Evolutionary conservation across 257 asterid species (phyloP).

Genomic region (Salvia miltiorrhiza): DNA sequence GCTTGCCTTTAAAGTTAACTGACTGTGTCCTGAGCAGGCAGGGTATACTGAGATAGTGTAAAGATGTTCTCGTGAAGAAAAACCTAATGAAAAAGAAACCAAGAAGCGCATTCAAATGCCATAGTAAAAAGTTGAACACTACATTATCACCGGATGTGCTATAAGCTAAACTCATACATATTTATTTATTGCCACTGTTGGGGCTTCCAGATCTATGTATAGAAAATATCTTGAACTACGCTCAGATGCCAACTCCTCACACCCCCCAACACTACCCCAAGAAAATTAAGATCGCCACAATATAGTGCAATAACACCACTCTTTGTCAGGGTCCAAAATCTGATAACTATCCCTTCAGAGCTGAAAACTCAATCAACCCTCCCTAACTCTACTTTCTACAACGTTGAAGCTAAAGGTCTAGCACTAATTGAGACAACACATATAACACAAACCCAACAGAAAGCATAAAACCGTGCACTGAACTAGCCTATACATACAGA

Average conservation of each 20-base stretch:
- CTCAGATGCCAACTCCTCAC: not conserved
- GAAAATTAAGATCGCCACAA: not conserved
- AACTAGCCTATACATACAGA: constrained; percentile 8
- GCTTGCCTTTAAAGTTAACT: constrained; percentile 8
- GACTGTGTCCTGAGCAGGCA: constrained; percentile 5
- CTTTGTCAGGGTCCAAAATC: not conserved
- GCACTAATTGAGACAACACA: not conserved
- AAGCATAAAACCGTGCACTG: not conserved
- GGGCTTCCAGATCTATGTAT: constrained; percentile 6
- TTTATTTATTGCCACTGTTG: not conserved
- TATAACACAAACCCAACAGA: not conserved
- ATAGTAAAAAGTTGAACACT: not conserved
- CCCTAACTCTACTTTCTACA: not conserved
- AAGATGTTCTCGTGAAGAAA: constrained; percentile 3
- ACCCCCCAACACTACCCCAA: not conserved
- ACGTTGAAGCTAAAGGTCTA: not conserved
- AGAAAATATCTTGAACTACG: constrained; percentile 6
- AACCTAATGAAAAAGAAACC: not conserved
- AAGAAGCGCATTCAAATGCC: not conserved
- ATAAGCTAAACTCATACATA: not conserved
- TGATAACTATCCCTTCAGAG: not conserved
- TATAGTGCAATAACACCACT: not conserved
- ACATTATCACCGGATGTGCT: not conserved
- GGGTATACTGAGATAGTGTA: not conserved
- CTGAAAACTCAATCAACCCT: not conserved